Conservation (phyloP, 768 basidiomycete species). For the Amanita subjunquillea region DNA sequence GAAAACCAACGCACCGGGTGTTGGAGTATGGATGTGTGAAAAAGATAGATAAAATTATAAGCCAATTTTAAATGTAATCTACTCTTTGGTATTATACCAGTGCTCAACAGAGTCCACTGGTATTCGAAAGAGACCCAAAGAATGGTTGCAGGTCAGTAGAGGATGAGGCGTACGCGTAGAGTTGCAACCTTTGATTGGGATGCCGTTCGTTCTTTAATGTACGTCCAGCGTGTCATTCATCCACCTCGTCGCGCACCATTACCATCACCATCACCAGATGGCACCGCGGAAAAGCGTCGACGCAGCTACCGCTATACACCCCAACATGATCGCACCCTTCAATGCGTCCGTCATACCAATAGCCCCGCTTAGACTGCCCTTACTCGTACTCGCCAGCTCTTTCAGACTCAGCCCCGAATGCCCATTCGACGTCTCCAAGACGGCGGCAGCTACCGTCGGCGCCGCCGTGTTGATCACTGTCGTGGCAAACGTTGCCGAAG, state of each 20-base stretch:
- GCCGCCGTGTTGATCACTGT: slow-evolving; percentile 42
- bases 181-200: no score
- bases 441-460: slow-evolving; percentile 40
- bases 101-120: neutral
- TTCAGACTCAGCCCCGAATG: slow-evolving; percentile 18
- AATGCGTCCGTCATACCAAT: slow-evolving; percentile 2
- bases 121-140: neutral
- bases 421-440: slow-evolving; percentile 47
- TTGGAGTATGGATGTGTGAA: no score
- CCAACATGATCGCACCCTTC: slow-evolving; percentile 7
- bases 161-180: no score
- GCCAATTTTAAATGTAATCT: no score
- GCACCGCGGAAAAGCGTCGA: slow-evolving; percentile 2
- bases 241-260: neutral
- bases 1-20: no score
- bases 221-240: neutral
- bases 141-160: neutral
- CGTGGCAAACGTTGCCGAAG: slow-evolving; percentile 41
- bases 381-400: slow-evolving; percentile 22
- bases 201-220: neutral
- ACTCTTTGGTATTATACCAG: no score
- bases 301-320: slow-evolving; percentile 6
- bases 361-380: slow-evolving; percentile 15
- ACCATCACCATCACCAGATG: neutral
- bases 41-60: no score